These are phyloP conservation scores for Xylaria sp. DNA, from an alignment of 2,329 filamentous ascomycete genomes.

Conservation along the genomic window DNA sequence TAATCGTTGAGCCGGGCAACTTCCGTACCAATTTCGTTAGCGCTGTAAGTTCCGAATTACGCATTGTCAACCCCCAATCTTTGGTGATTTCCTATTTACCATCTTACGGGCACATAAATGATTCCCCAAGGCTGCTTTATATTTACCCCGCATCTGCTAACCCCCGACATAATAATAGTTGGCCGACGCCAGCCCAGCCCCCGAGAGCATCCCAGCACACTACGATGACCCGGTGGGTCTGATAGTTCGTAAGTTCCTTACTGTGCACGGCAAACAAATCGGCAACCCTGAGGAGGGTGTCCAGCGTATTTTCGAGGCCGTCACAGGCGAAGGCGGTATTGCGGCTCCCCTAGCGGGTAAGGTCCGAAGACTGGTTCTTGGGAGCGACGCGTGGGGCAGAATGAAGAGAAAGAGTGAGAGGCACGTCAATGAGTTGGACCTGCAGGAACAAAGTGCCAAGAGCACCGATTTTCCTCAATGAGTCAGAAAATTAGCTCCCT, in stretches of 20 bases:
- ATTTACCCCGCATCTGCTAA: not conserved
- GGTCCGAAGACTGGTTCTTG: conserved; percentile 45
- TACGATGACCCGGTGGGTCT: conserved; percentile 28
- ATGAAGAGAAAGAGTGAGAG: conserved; percentile 27
- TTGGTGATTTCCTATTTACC: not conserved
- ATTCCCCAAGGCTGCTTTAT: not conserved
- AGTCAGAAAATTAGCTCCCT: no score
- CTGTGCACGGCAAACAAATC: conserved; percentile 33
- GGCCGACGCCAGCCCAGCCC: conserved; percentile 4
- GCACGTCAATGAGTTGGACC: conserved; percentile 25
- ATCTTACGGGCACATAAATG: not conserved
- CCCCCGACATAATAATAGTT: not conserved
- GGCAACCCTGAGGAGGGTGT: conserved; percentile 45
- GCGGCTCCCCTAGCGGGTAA: conserved; percentile 41
- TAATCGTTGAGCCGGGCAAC: conserved; percentile 49
- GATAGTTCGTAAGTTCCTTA: conserved; percentile 25
- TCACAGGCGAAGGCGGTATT: conserved; percentile 38
- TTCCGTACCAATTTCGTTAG: conserved; percentile 49
- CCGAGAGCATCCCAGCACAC: not conserved
- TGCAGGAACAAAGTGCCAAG: conserved; percentile 8
- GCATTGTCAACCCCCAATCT: not conserved
- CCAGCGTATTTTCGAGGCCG: conserved; percentile 45
- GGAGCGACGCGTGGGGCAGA: conserved; percentile 38
- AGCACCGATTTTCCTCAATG: conserved; percentile 9
- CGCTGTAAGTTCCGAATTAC: not conserved